Percentiles rank a stretch among this genome's conserved stretches.
phyloP scores from a whole-genome alignment of 2,329 filamentous ascomycete species.

The Alternaria hordeiaustralica region DNA sequence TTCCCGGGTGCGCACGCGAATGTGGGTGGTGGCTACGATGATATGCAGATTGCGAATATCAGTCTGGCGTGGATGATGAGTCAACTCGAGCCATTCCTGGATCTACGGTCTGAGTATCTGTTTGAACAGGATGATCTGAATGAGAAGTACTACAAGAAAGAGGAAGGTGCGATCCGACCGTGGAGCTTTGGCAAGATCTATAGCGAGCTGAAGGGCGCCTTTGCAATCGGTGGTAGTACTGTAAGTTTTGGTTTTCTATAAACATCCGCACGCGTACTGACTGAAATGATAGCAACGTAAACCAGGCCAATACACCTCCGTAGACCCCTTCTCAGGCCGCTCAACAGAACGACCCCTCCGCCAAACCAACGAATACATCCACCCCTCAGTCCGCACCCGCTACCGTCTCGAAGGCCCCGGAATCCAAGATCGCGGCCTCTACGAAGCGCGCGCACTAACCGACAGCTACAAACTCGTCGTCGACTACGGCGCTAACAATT shows the following conservation, averaged over 20 bases:
- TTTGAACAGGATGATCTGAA: conserved; percentile 56
- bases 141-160: conserved; percentile 53
- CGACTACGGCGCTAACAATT: conserved; percentile 45
- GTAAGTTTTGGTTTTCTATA: conserved; percentile 22
- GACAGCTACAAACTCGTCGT: conserved; percentile 57
- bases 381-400: conserved; percentile 56
- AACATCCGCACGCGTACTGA: not conserved
- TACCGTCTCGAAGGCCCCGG: conserved; percentile 56
- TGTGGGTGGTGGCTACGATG: conserved; percentile 57
- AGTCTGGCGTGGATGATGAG: conserved; percentile 65
- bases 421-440: conserved; percentile 52
- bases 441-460: conserved; percentile 54
- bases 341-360: conserved; percentile 53
- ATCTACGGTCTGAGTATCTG: conserved; percentile 56
- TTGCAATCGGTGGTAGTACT: conserved; percentile 54
- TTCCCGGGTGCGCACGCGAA: conserved; percentile 63
- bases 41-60: conserved; percentile 57
- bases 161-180: conserved; percentile 50
- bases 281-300: conserved; percentile 46
- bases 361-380: conserved; percentile 61
- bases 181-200: conserved; percentile 58
- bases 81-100: conserved; percentile 57
- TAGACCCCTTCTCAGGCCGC: conserved; percentile 53
- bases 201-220: conserved; percentile 55
- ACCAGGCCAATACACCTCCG: conserved; percentile 56